Evolutionary conservation across 148 eudicot species (phyloP).

Genomic region (Nyssa sinensis): DNA sequence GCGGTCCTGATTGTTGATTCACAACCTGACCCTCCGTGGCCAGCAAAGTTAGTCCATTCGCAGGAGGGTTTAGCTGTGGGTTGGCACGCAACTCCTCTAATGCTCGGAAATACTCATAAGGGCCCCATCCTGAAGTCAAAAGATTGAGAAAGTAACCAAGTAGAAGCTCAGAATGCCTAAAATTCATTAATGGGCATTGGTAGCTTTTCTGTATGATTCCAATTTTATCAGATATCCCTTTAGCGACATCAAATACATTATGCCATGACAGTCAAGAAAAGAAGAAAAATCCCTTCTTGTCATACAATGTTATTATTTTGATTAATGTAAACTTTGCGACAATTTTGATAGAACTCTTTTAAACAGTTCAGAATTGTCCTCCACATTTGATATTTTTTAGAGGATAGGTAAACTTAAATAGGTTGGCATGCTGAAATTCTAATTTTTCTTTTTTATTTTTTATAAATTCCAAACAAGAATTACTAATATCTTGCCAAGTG

Average conservation of each 20-base stretch:
- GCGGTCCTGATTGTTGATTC: neutral
- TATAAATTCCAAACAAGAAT: neutral
- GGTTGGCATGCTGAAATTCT: neutral
- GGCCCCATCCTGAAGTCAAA: conserved; percentile 56
- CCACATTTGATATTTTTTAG: neutral
- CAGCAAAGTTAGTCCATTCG: neutral
- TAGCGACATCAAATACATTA: no score
- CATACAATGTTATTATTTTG: no score
- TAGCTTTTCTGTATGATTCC: no score
- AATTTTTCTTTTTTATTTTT: neutral
- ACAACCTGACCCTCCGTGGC: neutral
- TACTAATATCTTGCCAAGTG: neutral
- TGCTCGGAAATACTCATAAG: conserved; percentile 60
- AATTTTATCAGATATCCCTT: no score
- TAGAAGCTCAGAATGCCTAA: neutral
- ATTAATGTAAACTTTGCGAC: neutral
- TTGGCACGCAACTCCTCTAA: conserved; percentile 30
- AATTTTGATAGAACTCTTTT: neutral
- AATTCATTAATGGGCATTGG: neutral
- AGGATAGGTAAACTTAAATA: no score
- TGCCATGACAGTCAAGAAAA: neutral
- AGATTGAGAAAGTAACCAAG: neutral
- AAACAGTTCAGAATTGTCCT: neutral
- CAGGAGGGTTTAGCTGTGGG: neutral
- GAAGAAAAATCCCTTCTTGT: neutral